Evolutionary conservation across 495 filamentous ascomycete genomes (phyloP), one percentile per base, ranked within the genome.

Genomic region (Xylaria grammica): DNA sequence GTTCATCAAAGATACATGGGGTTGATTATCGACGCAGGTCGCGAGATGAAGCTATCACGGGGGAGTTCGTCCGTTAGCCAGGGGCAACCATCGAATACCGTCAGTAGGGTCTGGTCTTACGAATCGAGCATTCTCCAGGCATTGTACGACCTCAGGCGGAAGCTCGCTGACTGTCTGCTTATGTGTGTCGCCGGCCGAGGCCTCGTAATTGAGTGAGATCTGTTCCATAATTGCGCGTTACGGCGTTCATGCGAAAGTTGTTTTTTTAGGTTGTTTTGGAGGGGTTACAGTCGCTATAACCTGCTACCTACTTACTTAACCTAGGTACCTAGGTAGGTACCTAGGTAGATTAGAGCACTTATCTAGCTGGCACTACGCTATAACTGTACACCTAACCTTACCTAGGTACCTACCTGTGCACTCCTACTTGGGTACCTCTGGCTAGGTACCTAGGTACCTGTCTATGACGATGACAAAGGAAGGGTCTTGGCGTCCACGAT

Each of bases 1-100:
- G 79, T 96, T 97, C 95, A 99, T 99, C 67, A 99, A 87, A 27
- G 92, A 94, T 74, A 98, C 91, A 79, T 99, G 95, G 17, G 95
- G 95, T 69, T 86, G 85, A 74, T 94, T 87, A 69, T 86, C 83
- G 74, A 85, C 85, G 76, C 89, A 94, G 61, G 95, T 99, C 66
- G 95, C 94, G 32, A 99, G 89, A 75, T 99, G 96, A 62, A 99
- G 93, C 93, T 97, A 66, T 58, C 11, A 34, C 22, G 22, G 45
- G 29, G 29, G 26, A n/a, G n/a, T n/a, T n/a, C n/a, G 24, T 8
- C 24, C 13, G 69, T 69, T 57, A 71, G 65, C 59, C 11, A 53
- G 64, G 46, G 50, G 55, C 29, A 56, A 10, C 15, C 19, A 32
- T 42, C 22, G 19, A 56, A 15, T 40, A n/a, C 36, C 5, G 6